A percentile compares a stretch with the other conserved stretches of the same genome.
Evolutionary conservation across 176 grass and related monocot genomes (phyloP).

Genomic region (Thinopyrum elongatum): DNA sequence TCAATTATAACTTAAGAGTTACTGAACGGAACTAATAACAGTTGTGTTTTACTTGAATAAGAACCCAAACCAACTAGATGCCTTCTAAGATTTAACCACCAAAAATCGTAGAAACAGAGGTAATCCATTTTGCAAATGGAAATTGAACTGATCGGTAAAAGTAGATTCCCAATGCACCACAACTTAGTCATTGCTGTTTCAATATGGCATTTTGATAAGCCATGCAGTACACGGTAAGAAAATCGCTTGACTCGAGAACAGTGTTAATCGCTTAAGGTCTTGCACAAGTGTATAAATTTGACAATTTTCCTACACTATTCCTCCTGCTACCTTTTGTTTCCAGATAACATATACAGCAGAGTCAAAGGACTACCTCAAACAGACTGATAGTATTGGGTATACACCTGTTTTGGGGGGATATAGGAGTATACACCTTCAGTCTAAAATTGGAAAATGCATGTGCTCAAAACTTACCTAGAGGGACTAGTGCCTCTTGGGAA

Average conservation of each 20-base stretch:
- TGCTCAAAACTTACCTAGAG: background rate
- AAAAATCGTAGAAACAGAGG: conserved; percentile 20
- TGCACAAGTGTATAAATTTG: conserved; percentile 3
- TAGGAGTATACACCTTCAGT: background rate
- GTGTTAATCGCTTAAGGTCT: background rate
- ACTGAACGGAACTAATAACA: conserved; percentile 6
- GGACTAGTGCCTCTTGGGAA: background rate
- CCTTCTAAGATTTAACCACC: conserved; percentile 11
- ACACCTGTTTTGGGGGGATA: background rate
- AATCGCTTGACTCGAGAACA: conserved; percentile 23
- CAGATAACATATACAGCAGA: conserved; percentile 11
- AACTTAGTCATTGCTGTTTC: conserved; percentile 15
- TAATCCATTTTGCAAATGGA: conserved; percentile 10
- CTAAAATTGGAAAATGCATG: background rate
- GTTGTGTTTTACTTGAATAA: conserved; percentile 5
- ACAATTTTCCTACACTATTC: background rate
- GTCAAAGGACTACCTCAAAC: background rate
- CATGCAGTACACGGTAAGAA: background rate
- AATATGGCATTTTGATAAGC: background rate
- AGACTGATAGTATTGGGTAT: background rate
- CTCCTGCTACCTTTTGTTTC: background rate
- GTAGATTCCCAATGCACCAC: background rate
- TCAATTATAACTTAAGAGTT: conserved; percentile 1
- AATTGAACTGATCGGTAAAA: conserved; percentile 16
- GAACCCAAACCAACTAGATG: conserved; percentile 18